These are phyloP conservation scores for Ceratocystis smalleyi DNA, from an alignment of 2,329 filamentous ascomycete genomes.

Conservation along the genomic window DNA sequence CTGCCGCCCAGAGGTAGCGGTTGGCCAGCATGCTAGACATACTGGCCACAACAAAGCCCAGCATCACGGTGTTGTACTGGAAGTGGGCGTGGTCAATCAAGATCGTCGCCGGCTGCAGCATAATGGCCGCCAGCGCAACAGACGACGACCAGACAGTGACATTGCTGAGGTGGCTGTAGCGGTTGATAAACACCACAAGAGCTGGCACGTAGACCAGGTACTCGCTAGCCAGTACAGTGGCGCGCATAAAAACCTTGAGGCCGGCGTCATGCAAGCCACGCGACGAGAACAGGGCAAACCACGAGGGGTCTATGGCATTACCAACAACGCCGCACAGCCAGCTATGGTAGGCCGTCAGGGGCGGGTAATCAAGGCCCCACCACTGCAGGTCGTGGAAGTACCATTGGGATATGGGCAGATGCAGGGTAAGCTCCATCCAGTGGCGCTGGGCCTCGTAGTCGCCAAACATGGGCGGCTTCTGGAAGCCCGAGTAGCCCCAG, in stretches of 20 bases:
- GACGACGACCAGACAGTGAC: slow-evolving; percentile 70
- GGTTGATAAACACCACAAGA: slow-evolving; percentile 66
- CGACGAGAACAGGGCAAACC: slow-evolving; percentile 76
- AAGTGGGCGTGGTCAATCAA: slow-evolving; percentile 93
- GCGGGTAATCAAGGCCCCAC: slow-evolving; percentile 97
- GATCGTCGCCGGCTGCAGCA: slow-evolving; percentile 83
- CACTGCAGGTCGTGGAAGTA: slow-evolving; percentile 94
- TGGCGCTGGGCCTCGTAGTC: slow-evolving; percentile 97
- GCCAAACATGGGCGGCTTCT: slow-evolving; percentile 77
- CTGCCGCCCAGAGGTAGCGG: slow-evolving; percentile 69
- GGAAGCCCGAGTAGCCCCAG: slow-evolving; percentile 85
- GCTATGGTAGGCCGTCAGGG: slow-evolving; percentile 94
- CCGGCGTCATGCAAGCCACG: slow-evolving; percentile 63
- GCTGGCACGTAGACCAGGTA: slow-evolving; percentile 82
- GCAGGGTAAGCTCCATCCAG: slow-evolving; percentile 94
- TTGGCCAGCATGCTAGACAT: slow-evolving; percentile 81
- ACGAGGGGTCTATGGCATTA: slow-evolving; percentile 57
- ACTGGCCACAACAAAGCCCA: slow-evolving; percentile 72
- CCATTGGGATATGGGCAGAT: slow-evolving; percentile 85
- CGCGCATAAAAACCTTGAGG: slow-evolving; percentile 91
- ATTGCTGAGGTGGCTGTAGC: slow-evolving; percentile 59
- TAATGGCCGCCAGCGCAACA: slow-evolving; percentile 71
- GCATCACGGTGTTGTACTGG: slow-evolving; percentile 98
- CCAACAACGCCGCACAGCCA: slow-evolving; percentile 88
- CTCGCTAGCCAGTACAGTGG: slow-evolving; percentile 78